A percentile compares a stretch with the other conserved stretches of the same genome.
Evolutionary conservation across 2,329 filamentous ascomycete species (phyloP).

Genomic region (Phialocephala subalpina): DNA sequence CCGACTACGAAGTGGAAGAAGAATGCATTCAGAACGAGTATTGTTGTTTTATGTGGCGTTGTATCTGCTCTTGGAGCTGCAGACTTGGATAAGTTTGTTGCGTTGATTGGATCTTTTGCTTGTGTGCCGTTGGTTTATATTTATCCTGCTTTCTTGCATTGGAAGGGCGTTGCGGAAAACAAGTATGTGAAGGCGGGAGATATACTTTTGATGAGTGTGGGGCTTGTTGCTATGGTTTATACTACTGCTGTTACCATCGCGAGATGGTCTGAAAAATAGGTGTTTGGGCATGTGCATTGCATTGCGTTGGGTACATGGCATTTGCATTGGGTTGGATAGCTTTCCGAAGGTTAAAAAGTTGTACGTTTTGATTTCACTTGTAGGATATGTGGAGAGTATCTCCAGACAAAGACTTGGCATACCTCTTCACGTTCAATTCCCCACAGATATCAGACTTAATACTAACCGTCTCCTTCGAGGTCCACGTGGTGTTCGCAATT

Average conservation of each 20-base stretch:
- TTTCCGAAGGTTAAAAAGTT: too few species aligned
- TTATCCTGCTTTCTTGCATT: slow-evolving; percentile 92
- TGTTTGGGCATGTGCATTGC: background rate
- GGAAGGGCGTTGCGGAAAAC: slow-evolving; percentile 69
- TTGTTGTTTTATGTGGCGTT: slow-evolving; percentile 83
- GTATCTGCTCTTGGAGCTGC: slow-evolving; percentile 92
- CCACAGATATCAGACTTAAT: too few species aligned
- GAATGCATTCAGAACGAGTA: slow-evolving; percentile 91
- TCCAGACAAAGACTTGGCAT: too few species aligned
- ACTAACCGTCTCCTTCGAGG: too few species aligned
- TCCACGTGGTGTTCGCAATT: too few species aligned
- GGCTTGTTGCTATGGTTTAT: slow-evolving; percentile 86
- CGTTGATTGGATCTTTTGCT: slow-evolving; percentile 93
- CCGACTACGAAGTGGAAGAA: slow-evolving; percentile 99
- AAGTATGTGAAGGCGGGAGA: slow-evolving; percentile 50
- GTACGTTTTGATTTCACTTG: too few species aligned
- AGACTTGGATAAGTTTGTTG: slow-evolving; percentile 95
- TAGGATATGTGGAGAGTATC: too few species aligned
- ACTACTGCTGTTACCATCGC: slow-evolving; percentile 82
- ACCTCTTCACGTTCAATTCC: too few species aligned
- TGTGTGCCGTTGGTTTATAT: slow-evolving; percentile 97
- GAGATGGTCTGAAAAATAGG: background rate
- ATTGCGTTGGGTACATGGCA: background rate
- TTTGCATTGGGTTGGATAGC: background rate
- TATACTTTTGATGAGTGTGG: slow-evolving; percentile 65